Conservation (phyloP, 345 rosid species). For the Lenwebbia sp. region DNA sequence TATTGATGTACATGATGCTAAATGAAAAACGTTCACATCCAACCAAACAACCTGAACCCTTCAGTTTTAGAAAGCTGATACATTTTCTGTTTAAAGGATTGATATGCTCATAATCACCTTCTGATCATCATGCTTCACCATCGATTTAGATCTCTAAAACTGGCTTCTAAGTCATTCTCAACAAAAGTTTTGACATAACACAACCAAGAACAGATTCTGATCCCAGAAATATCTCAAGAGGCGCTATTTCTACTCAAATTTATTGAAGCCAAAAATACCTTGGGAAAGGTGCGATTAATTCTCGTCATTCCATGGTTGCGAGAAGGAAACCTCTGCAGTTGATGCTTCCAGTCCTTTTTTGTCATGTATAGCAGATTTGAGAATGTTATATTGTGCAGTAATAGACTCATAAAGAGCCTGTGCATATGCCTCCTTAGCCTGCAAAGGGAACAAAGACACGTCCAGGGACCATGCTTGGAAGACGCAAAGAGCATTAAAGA, state of each 20-base stretch:
- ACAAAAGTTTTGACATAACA: neutral
- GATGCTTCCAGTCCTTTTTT: slow-evolving; percentile 62
- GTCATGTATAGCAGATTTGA: slow-evolving; percentile 58
- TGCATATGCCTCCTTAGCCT: slow-evolving; percentile 65
- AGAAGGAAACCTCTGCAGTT: slow-evolving; percentile 47
- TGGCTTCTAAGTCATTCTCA: neutral
- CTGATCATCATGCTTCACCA: neutral
- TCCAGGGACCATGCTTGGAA: neutral
- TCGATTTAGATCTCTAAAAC: neutral
- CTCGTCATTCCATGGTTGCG: slow-evolving; percentile 77
- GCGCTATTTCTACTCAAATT: neutral
- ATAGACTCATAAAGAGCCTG: slow-evolving; percentile 47
- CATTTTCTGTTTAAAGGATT: neutral
- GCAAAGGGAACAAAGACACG: slow-evolving; percentile 13
- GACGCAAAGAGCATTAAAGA: neutral
- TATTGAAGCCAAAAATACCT: neutral
- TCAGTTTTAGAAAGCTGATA: neutral
- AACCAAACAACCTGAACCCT: neutral
- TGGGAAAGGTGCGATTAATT: slow-evolving; percentile 6
- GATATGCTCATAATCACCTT: neutral
- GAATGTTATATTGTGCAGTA: slow-evolving; percentile 52
- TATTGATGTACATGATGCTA: neutral
- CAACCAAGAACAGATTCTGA: neutral
- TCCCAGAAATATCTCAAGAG: neutral
- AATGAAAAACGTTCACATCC: neutral